phyloP scores from a whole-genome alignment of 495 filamentous ascomycete species.

The Penicillium cinerascens region DNA sequence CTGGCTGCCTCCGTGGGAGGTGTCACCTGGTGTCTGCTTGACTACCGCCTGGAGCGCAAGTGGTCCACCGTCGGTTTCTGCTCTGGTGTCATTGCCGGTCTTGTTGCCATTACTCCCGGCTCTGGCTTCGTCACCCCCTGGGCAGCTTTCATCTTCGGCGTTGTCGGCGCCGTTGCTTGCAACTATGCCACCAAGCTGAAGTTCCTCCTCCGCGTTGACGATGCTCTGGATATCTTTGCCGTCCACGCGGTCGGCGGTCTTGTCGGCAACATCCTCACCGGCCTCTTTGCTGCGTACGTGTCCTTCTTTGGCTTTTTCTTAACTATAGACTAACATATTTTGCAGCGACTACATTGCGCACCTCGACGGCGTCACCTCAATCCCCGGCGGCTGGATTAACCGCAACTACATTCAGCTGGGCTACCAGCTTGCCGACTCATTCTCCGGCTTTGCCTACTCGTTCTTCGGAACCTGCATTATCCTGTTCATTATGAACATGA shows the following conservation, averaged over 20 bases:
- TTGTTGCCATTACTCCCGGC: slow-evolving; percentile 91
- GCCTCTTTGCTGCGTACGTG: slow-evolving; percentile 82
- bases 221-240: slow-evolving; percentile 91
- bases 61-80: slow-evolving; percentile 98
- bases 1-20: slow-evolving; percentile 66
- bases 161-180: slow-evolving; percentile 77
- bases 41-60: slow-evolving; percentile 91
- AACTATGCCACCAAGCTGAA: slow-evolving; percentile 98
- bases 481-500: slow-evolving; percentile 80
- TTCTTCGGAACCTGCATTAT: slow-evolving; percentile 85
- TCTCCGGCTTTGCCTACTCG: slow-evolving; percentile 79
- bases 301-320: neutral
- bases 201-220: slow-evolving; percentile 80
- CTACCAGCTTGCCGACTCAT: slow-evolving; percentile 85
- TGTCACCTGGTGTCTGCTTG: slow-evolving; percentile 92
- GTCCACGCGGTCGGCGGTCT: slow-evolving; percentile 86
- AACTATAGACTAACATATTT: slow-evolving; percentile 10
- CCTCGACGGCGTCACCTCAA: slow-evolving; percentile 71
- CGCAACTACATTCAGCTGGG: slow-evolving; percentile 84
- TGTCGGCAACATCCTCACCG: slow-evolving; percentile 86
- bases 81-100: slow-evolving; percentile 86
- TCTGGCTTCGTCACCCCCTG: slow-evolving; percentile 89
- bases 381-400: slow-evolving; percentile 88
- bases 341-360: slow-evolving; percentile 77
- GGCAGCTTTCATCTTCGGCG: slow-evolving; percentile 87